phyloP scores from a whole-genome alignment of 1,284 basidiomycete species.

The Ustilago nuda region DNA sequence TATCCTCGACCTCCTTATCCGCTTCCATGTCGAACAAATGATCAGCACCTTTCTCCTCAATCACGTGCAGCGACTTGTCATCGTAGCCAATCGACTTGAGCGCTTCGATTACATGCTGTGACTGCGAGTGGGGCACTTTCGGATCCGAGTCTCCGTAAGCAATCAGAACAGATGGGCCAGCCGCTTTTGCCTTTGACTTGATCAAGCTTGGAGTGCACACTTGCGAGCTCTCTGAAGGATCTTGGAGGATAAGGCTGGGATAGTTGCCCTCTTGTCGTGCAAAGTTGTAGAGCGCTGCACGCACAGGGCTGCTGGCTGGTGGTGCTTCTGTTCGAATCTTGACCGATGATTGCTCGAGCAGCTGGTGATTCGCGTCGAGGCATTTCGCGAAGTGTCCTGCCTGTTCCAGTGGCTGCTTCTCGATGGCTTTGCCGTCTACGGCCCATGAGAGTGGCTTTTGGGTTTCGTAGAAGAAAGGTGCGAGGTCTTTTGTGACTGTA shows the following conservation, averaged over 20 bases:
- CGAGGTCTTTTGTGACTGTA: conserved; percentile 32
- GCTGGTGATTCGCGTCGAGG: conserved; percentile 23
- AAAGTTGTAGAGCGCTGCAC: conserved; percentile 53
- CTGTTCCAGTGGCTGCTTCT: conserved; percentile 18
- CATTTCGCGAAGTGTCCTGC: conserved; percentile 41
- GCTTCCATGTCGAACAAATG: conserved; percentile 51
- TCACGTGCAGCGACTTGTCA: conserved; percentile 17
- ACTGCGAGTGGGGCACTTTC: conserved; percentile 52
- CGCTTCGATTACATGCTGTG: conserved; percentile 41
- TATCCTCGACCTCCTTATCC: conserved; percentile 31
- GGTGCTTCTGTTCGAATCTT: conserved; percentile 45
- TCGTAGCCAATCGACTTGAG: conserved; percentile 39
- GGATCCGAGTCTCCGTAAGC: conserved; percentile 52
- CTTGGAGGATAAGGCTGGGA: conserved; percentile 38
- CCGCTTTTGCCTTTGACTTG: conserved; percentile 8
- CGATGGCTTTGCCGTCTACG: conserved; percentile 35
- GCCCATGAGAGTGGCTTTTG: conserved; percentile 53
- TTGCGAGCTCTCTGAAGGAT: conserved; percentile 15
- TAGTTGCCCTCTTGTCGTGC: conserved; percentile 54
- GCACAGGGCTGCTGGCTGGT: conserved; percentile 37
- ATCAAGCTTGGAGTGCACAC: conserved; percentile 45
- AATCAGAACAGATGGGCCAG: conserved; percentile 32
- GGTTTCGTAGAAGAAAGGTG: conserved; percentile 49
- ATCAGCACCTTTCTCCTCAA: conserved; percentile 40
- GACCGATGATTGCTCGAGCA: conserved; percentile 17